phyloP scores from a whole-genome alignment of 2,329 filamentous ascomycete genomes.

The Plectosphaerella plurivora region DNA sequence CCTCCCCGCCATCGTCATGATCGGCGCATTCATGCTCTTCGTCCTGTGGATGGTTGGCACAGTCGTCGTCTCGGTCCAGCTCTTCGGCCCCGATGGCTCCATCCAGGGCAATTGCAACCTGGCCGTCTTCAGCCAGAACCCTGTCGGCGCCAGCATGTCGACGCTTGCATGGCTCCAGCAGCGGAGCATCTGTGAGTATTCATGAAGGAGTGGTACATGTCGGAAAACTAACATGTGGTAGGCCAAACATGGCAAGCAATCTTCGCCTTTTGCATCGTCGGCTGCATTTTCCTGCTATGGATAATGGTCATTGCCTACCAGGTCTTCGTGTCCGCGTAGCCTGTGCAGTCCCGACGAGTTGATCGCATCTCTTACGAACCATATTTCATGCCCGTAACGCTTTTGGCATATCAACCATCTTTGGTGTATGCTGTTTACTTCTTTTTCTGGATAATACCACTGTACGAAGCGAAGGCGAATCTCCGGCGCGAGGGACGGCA shows the following conservation, averaged over 20 bases:
- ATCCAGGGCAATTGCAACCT: conserved; percentile 57
- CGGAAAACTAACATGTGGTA: conserved; percentile 16
- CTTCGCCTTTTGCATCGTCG: conserved; percentile 59
- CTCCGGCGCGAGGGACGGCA: not conserved
- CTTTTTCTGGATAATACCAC: not conserved
- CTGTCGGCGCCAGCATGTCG: conserved; percentile 43
- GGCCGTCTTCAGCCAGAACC: conserved; percentile 48
- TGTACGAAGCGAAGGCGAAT: not conserved
- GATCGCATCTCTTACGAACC: not conserved
- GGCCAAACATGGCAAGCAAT: conserved; percentile 61
- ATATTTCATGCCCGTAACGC: not conserved
- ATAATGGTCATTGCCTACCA: conserved; percentile 65
- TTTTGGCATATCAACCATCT: not conserved
- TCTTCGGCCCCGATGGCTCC: conserved; percentile 56
- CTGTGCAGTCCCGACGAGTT: conserved; percentile 1
- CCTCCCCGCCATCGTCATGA: conserved; percentile 57
- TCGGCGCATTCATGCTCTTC: conserved; percentile 62
- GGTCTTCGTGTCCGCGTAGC: conserved; percentile 41
- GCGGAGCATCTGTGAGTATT: conserved; percentile 54
- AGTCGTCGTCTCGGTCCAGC: conserved; percentile 56
- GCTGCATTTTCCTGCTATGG: conserved; percentile 59
- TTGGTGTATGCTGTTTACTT: not conserved
- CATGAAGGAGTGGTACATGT: not conserved
- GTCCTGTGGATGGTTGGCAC: conserved; percentile 65
- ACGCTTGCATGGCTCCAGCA: conserved; percentile 64